Percentiles rank a stretch among this genome's conserved stretches.
phyloP scores from a whole-genome alignment of 495 filamentous ascomycete genomes.

The Pseudoneurospora amorphoporcata region DNA sequence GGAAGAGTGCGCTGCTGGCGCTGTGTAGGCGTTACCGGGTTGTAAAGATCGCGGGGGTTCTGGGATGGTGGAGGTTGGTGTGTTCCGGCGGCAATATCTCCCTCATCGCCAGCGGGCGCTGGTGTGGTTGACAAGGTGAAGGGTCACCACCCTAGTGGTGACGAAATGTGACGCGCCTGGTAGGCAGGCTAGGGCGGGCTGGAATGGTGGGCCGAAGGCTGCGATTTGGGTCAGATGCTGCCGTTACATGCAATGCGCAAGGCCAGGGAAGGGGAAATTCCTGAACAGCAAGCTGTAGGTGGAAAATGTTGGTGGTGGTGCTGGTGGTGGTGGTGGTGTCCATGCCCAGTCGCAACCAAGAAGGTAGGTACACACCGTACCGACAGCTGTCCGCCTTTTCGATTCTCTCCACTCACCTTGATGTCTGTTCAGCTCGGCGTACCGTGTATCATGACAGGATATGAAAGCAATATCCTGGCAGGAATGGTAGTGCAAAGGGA shows the following conservation, averaged over 20 bases:
- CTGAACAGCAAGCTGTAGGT: not conserved
- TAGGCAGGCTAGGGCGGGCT: not conserved
- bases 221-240: not conserved
- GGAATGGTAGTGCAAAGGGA: conserved; percentile 6
- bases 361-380: not conserved
- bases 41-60: conserved; percentile 38
- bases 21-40: conserved; percentile 23
- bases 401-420: conserved; percentile 6
- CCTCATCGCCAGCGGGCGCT: conserved; percentile 20
- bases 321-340: not conserved
- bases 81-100: conserved; percentile 33
- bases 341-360: not conserved
- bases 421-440: conserved; percentile 1
- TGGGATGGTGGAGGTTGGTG: conserved; percentile 24
- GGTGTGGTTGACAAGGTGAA: conserved; percentile 37
- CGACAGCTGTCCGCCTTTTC: not conserved
- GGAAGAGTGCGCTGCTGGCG: conserved; percentile 34
- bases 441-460: conserved; percentile 8
- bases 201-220: not conserved
- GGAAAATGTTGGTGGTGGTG: not conserved
- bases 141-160: conserved; percentile 33
- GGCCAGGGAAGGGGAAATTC: not conserved
- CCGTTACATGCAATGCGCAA: not conserved
- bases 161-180: conserved; percentile 5
- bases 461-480: conserved; percentile 4